These are phyloP conservation scores for Physcia stellaris DNA, from an alignment of 495 filamentous ascomycete species.

Conservation along the genomic window DNA sequence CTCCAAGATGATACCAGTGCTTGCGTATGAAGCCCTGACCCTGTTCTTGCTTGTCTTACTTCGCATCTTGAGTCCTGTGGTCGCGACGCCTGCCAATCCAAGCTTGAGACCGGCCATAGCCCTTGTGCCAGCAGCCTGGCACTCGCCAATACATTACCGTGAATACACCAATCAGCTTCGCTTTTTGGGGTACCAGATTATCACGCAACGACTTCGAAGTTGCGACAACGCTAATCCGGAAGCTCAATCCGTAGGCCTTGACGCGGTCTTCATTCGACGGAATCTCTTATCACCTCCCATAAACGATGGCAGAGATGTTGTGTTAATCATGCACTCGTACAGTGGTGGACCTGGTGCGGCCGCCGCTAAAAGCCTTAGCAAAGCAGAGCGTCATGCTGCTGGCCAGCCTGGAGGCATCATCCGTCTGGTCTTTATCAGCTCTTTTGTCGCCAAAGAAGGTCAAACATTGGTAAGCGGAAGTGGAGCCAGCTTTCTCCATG, in stretches of 20 bases:
- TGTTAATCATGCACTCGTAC: constrained; percentile 38
- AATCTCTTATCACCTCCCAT: constrained; percentile 15
- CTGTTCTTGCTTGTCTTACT: no score
- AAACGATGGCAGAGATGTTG: constrained; percentile 28
- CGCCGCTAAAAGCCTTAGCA: constrained; percentile 32
- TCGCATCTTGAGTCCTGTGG: no score
- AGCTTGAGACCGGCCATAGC: constrained; percentile 27
- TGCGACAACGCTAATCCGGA: constrained; percentile 26
- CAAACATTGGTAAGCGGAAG: constrained; percentile 23
- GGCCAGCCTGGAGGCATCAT: constrained; percentile 30
- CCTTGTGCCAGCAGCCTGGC: constrained; percentile 36
- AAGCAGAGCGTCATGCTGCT: constrained; percentile 19
- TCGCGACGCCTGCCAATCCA: no score
- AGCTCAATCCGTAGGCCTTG: constrained; percentile 21
- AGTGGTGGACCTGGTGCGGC: constrained; percentile 35
- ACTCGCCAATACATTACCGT: constrained; percentile 23
- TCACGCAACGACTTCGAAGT: constrained; percentile 29
- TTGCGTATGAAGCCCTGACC: no score
- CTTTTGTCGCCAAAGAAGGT: constrained; percentile 26
- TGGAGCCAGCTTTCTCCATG: constrained; percentile 19
- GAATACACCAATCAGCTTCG: constrained; percentile 21
- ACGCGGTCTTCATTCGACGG: constrained; percentile 19
- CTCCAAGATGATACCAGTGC: no score
- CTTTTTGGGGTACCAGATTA: constrained; percentile 21
- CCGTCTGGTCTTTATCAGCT: constrained; percentile 30